A percentile compares a stretch with the other conserved stretches of the same genome.
These are phyloP conservation scores for Chondrostereum purpureum DNA, from an alignment of 1,284 basidiomycete genomes.

Conservation along the genomic window DNA sequence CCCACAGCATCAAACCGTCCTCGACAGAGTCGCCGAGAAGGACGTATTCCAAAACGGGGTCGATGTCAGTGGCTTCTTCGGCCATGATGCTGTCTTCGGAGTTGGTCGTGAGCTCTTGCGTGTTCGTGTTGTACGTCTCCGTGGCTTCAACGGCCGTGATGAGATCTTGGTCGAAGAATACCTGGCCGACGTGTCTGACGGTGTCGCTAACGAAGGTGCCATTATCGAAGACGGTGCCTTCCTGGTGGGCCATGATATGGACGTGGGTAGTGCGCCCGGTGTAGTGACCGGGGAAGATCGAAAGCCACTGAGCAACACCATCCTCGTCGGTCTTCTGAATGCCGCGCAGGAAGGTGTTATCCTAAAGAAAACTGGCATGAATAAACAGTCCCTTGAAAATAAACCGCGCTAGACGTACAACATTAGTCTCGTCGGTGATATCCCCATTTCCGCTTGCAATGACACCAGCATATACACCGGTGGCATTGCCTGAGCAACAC, in stretches of 20 bases:
- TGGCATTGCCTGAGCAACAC: conserved; percentile 13
- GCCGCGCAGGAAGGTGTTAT: conserved; percentile 14
- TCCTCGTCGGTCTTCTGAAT: conserved; percentile 12
- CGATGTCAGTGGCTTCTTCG: conserved; percentile 13
- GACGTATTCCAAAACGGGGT: conserved; percentile 13
- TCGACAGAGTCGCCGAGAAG: no score
- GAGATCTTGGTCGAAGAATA: conserved; percentile 16
- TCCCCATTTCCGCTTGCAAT: conserved; percentile 14
- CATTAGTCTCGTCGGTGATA: conserved; percentile 8
- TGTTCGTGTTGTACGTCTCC: conserved; percentile 14
- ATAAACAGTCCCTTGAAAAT: not conserved
- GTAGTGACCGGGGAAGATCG: conserved; percentile 15
- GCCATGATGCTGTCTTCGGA: conserved; percentile 15
- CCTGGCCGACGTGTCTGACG: conserved; percentile 16
- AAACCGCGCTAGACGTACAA: conserved; percentile 3
- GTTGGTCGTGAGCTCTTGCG: conserved; percentile 14
- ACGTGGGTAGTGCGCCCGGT: no score
- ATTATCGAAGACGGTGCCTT: no score
- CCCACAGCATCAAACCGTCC: no score
- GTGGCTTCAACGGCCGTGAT: conserved; percentile 12
- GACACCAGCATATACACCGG: no score
- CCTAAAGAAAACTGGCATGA: not conserved
- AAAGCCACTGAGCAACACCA: conserved; percentile 14
- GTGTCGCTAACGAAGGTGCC: conserved; percentile 10
- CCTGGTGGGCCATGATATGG: no score